A percentile compares a stretch with the other conserved stretches of the same genome.
These are phyloP conservation scores for Termitomyces sp. DNA, from an alignment of 768 basidiomycete species.

Conservation along the genomic window DNA sequence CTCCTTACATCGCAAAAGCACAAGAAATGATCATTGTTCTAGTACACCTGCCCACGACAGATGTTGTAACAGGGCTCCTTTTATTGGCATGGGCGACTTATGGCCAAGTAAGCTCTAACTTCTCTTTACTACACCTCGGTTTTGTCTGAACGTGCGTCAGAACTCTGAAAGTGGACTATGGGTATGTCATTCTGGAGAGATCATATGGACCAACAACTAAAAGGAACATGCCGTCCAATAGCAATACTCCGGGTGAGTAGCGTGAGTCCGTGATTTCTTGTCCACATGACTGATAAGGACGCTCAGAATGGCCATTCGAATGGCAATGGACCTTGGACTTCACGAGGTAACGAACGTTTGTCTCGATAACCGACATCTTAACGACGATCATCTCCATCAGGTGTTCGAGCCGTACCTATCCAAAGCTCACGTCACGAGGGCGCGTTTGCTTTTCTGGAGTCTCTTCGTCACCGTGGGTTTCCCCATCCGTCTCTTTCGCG, in stretches of 20 bases:
- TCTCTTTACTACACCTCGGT: not conserved
- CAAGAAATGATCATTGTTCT: constrained; percentile 13
- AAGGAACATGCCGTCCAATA: not conserved
- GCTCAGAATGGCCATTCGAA: constrained; percentile 16
- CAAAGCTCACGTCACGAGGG: constrained; percentile 10
- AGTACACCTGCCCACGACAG: constrained; percentile 13
- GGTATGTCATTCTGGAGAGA: constrained; percentile 7
- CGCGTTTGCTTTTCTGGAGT: constrained; percentile 15
- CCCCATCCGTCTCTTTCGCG: not conserved
- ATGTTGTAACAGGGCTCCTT: constrained; percentile 14
- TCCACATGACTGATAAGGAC: not conserved
- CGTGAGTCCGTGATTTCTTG: not conserved
- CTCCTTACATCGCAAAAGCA: constrained; percentile 14
- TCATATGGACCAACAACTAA: not conserved
- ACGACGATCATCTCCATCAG: constrained; percentile 1
- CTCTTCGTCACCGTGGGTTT: constrained; percentile 13
- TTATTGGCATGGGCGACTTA: constrained; percentile 15
- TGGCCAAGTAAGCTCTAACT: constrained; percentile 8
- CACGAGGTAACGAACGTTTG: constrained; percentile 12
- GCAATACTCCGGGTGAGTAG: constrained; percentile 14
- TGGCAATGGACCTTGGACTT: constrained; percentile 15
- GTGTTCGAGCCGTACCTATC: constrained; percentile 10
- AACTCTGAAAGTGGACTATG: constrained; percentile 16
- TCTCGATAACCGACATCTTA: not conserved
- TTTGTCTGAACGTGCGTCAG: constrained; percentile 1